phyloP scores from a whole-genome alignment of 2,329 filamentous ascomycete genomes.

The Macrophomina pseudophaseolina region DNA sequence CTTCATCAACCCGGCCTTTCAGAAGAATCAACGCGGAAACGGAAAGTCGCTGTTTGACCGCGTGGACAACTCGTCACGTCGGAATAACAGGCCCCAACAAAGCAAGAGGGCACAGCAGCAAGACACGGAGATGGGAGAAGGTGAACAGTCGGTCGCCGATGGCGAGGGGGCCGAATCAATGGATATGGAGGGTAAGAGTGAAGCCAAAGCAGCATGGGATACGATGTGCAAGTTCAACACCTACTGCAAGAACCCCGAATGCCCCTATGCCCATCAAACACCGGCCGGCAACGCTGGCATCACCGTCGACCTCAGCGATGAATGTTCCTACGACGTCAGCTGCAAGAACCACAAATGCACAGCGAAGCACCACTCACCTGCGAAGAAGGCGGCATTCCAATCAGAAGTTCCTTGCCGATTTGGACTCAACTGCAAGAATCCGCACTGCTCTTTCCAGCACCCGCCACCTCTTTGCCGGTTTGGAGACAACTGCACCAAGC shows the following conservation, averaged over 20 bases:
- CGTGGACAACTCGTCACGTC: constrained; percentile 52
- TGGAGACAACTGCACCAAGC: constrained; percentile 81
- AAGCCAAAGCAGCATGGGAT: constrained; percentile 61
- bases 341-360: constrained; percentile 97
- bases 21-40: constrained; percentile 37
- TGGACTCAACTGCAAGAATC: constrained; percentile 84
- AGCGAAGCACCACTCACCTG: constrained; percentile 89
- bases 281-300: constrained; percentile 81
- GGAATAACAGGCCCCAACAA: constrained; percentile 55
- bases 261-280: constrained; percentile 92
- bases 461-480: constrained; percentile 91
- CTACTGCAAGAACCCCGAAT: constrained; percentile 84
- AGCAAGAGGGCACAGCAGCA: constrained; percentile 48
- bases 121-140: constrained; percentile 43
- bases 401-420: constrained; percentile 87
- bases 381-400: constrained; percentile 77
- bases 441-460: constrained; percentile 86
- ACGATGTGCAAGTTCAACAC: constrained; percentile 89
- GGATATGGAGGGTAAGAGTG: constrained; percentile 66
- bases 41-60: constrained; percentile 75
- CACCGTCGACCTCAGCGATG: constrained; percentile 77
- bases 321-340: constrained; percentile 83
- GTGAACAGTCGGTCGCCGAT: constrained; percentile 41
- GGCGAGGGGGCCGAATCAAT: constrained; percentile 48
- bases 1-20: constrained; percentile 58